Percentiles rank a stretch among this genome's conserved stretches.
phyloP scores from a whole-genome alignment of 768 basidiomycete species.

The Nidula microcarpa region DNA sequence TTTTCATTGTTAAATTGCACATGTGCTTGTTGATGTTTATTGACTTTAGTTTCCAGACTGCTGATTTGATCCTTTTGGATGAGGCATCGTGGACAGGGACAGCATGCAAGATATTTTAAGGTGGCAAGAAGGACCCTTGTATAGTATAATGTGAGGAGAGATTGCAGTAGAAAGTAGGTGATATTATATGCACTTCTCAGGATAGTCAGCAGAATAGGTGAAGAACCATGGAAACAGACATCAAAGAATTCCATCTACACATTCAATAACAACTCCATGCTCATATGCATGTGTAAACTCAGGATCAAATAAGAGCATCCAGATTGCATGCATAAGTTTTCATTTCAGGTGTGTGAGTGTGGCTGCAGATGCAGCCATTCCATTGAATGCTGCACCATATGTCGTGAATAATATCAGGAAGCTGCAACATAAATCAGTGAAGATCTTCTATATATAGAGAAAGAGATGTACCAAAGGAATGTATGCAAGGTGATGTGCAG shows the following conservation, averaged over 20 bases:
- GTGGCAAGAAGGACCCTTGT: constrained; percentile 4
- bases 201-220: constrained; percentile 35
- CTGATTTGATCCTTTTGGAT: constrained; percentile 12
- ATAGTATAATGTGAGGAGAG: not conserved
- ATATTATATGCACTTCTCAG: constrained; percentile 29
- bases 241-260: constrained; percentile 22
- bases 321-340: constrained; percentile 24
- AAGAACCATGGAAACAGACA: constrained; percentile 28
- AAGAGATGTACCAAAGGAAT: constrained; percentile 16
- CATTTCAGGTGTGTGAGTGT: constrained; percentile 2
- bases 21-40: too few relatives aligned
- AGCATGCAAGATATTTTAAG: constrained; percentile 21
- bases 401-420: constrained; percentile 12
- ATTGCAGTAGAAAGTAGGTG: not conserved
- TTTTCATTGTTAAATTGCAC: too few relatives aligned
- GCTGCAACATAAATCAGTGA: constrained; percentile 7
- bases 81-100: constrained; percentile 21
- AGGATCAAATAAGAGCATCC: constrained; percentile 22
- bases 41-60: constrained; percentile 13
- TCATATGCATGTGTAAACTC: constrained; percentile 27
- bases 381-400: constrained; percentile 6
- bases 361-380: not conserved
- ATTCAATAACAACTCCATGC: constrained; percentile 25
- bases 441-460: constrained; percentile 2
- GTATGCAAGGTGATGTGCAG: constrained; percentile 36